These are phyloP conservation scores for Erodium moschatum DNA, from an alignment of 441 rosid species.

Conservation along the genomic window DNA sequence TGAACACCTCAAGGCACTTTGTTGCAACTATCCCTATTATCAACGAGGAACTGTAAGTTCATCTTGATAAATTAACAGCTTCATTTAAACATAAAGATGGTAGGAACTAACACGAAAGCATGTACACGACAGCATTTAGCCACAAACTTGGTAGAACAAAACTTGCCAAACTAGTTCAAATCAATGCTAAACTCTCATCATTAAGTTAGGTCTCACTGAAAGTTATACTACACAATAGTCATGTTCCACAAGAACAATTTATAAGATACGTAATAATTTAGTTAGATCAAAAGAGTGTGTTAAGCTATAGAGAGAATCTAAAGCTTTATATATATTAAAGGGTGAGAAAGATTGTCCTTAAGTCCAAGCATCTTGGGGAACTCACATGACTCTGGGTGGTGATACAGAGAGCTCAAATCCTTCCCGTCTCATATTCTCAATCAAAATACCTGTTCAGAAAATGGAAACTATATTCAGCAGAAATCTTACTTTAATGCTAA, in stretches of 20 bases:
- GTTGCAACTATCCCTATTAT: too few species aligned
- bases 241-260: not conserved
- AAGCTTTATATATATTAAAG: not conserved
- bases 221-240: not conserved
- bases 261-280: not conserved
- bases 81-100: too few species aligned
- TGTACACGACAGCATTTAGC: not conserved
- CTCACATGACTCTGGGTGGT: constrained; percentile 96
- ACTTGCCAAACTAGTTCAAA: not conserved
- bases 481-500: constrained; percentile 2
- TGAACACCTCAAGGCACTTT: too few species aligned
- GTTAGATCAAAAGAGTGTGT: not conserved
- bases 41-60: too few species aligned
- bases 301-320: not conserved
- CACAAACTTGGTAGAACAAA: not conserved
- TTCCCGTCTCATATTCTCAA: constrained; percentile 97
- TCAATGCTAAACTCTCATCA: not conserved
- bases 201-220: not conserved
- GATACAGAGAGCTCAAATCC: constrained; percentile 91
- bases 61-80: too few species aligned
- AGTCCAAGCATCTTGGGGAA: constrained; percentile 18
- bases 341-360: constrained; percentile 8
- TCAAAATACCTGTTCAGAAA: constrained; percentile 59
- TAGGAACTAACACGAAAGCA: too few species aligned
- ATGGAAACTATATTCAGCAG: constrained; percentile 18